These are phyloP conservation scores for Juglanconis oblonga DNA, from an alignment of 2,329 filamentous ascomycete species.

Conservation along the genomic window DNA sequence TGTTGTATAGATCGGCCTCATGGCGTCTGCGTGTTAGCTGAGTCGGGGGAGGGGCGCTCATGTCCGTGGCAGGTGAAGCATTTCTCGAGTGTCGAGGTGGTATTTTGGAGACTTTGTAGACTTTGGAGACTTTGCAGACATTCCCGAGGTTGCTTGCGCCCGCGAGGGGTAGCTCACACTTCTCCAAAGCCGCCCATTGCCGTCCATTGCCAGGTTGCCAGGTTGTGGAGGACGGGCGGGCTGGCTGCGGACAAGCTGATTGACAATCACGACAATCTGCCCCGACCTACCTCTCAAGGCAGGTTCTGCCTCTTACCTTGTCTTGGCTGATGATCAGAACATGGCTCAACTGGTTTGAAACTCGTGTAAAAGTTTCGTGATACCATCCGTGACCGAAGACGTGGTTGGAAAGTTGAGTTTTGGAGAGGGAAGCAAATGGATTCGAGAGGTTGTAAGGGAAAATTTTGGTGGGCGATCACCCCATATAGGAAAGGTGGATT, in stretches of 20 bases:
- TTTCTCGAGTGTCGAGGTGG: not conserved
- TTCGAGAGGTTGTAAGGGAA: too few species aligned
- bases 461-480: too few species aligned
- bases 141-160: not conserved
- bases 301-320: too few species aligned
- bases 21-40: slow-evolving; percentile 16
- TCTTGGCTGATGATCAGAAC: too few species aligned
- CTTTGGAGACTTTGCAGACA: not conserved
- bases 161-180: slow-evolving; percentile 16
- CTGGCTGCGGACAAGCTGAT: not conserved
- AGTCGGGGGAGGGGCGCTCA: not conserved
- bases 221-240: not conserved
- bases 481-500: too few species aligned
- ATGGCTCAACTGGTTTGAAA: too few species aligned
- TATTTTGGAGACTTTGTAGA: not conserved
- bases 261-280: too few species aligned
- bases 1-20: slow-evolving; percentile 23
- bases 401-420: too few species aligned
- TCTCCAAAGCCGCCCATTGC: slow-evolving; percentile 35
- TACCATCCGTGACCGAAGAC: too few species aligned
- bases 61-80: not conserved
- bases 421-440: too few species aligned
- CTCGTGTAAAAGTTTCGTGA: too few species aligned
- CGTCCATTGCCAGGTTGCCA: slow-evolving; percentile 17
- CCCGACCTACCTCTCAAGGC: too few species aligned